A percentile compares a stretch with the other conserved stretches of the same genome.
These are phyloP conservation scores for Elsinoe arachidis DNA, from an alignment of 2,329 filamentous ascomycete genomes.

Conservation along the genomic window DNA sequence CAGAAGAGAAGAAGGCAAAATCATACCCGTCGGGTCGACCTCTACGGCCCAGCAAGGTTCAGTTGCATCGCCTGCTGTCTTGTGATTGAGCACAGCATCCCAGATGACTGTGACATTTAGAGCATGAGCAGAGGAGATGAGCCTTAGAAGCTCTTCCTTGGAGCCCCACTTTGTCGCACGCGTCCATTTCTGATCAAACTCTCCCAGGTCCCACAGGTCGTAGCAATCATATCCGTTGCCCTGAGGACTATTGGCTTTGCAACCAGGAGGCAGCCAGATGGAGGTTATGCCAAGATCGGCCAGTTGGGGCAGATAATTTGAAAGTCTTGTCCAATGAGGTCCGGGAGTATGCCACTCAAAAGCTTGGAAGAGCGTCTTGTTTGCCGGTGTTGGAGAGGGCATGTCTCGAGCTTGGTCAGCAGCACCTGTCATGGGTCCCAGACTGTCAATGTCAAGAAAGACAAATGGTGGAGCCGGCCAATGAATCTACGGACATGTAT, in stretches of 20 bases:
- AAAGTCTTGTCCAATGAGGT: conserved; percentile 28
- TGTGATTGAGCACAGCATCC: conserved; percentile 65
- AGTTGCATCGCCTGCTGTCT: conserved; percentile 57
- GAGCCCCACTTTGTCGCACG: conserved; percentile 59
- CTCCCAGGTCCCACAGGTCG: conserved; percentile 49
- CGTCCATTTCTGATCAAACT: conserved; percentile 60
- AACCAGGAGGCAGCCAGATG: conserved; percentile 60
- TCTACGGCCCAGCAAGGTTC: conserved; percentile 56
- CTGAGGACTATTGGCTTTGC: conserved; percentile 50
- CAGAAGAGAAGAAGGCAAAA: background rate
- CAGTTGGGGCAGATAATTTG: conserved; percentile 21
- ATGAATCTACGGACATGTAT: background rate
- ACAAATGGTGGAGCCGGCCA: background rate
- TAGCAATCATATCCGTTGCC: conserved; percentile 56
- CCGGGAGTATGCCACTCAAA: conserved; percentile 65
- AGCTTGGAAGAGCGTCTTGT: conserved; percentile 53
- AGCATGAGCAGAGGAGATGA: conserved; percentile 44
- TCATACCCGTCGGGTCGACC: conserved; percentile 43
- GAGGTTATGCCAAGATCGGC: conserved; percentile 50
- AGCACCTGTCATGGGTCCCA: background rate
- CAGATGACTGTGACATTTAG: conserved; percentile 52
- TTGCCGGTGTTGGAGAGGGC: conserved; percentile 21
- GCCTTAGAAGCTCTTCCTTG: conserved; percentile 49
- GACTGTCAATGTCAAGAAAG: background rate
- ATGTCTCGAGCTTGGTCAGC: conserved; percentile 24